A percentile compares a stretch with the other conserved stretches of the same genome.
These are phyloP conservation scores for Blumeria graminis DNA, from an alignment of 2,329 filamentous ascomycete genomes.

Conservation along the genomic window DNA sequence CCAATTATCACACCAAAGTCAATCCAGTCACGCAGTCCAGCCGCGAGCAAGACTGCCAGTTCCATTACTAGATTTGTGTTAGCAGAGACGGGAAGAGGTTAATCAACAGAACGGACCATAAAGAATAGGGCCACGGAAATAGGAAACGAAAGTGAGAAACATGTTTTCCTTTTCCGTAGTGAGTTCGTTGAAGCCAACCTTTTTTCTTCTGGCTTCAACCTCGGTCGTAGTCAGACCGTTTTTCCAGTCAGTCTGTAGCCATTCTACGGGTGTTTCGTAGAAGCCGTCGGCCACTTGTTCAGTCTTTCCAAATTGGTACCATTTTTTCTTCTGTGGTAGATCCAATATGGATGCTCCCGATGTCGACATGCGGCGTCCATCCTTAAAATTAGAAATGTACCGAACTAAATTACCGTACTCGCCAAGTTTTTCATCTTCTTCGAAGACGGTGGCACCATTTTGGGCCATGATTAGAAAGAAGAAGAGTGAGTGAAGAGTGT, in stretches of 20 bases:
- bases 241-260: conserved; percentile 43
- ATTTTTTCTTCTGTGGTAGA: conserved; percentile 18
- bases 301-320: conserved; percentile 31
- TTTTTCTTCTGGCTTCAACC: conserved; percentile 39
- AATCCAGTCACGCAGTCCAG: conserved; percentile 52
- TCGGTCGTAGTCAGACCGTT: conserved; percentile 33
- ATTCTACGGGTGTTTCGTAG: conserved; percentile 32
- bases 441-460: conserved; percentile 1
- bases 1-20: conserved; percentile 57
- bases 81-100: no score
- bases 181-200: conserved; percentile 47
- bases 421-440: conserved; percentile 18
- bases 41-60: conserved; percentile 47
- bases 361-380: conserved; percentile 26
- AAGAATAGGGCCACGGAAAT: conserved; percentile 53
- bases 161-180: conserved; percentile 52
- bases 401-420: conserved; percentile 42
- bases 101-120: conserved; percentile 32
- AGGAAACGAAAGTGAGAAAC: conserved; percentile 49
- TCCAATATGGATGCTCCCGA: conserved; percentile 16
- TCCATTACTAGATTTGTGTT: conserved; percentile 37
- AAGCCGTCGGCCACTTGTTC: conserved; percentile 14
- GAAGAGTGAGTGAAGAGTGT: not conserved
- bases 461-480: conserved; percentile 1
- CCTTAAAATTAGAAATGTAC: conserved; percentile 42